Percentiles rank a stretch among this genome's conserved stretches.
These are phyloP conservation scores for Chlamydomonas sp. DNA, from an alignment of 139 green algal genomes.

Conservation along the genomic window DNA sequence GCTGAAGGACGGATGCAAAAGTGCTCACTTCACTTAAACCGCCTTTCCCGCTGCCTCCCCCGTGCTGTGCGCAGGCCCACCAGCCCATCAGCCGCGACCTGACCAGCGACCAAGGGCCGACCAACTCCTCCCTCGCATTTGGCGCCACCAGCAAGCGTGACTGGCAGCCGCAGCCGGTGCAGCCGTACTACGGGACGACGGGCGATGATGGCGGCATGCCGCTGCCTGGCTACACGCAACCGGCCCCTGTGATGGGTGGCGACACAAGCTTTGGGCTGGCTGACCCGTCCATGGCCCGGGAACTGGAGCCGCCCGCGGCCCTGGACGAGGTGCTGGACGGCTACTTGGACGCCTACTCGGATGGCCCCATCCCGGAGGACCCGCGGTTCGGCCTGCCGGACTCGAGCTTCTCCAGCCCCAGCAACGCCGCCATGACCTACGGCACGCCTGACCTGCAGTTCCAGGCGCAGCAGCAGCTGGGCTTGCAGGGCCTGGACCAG, in stretches of 20 bases:
- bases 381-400: background rate
- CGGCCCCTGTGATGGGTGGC: background rate
- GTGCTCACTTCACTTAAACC: too few relatives aligned
- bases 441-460: too few relatives aligned
- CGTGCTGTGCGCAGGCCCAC: background rate
- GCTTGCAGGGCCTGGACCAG: too few relatives aligned
- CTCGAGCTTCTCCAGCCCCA: too few relatives aligned
- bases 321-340: conserved; percentile 21
- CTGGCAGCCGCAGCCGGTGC: background rate
- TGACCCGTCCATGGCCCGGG: background rate
- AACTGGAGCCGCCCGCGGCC: background rate
- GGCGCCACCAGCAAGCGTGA: background rate
- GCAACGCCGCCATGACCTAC: too few relatives aligned
- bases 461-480: too few relatives aligned
- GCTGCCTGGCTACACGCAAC: background rate
- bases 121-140: background rate
- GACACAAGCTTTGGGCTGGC: background rate
- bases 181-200: background rate
- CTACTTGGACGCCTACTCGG: background rate
- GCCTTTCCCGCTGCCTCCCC: background rate
- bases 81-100: background rate
- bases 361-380: conserved; percentile 5
- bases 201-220: background rate
- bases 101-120: background rate
- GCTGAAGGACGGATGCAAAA: too few relatives aligned